Conservation (phyloP, 2,329 filamentous ascomycete genomes). For the Fusarium staphyleae region DNA sequence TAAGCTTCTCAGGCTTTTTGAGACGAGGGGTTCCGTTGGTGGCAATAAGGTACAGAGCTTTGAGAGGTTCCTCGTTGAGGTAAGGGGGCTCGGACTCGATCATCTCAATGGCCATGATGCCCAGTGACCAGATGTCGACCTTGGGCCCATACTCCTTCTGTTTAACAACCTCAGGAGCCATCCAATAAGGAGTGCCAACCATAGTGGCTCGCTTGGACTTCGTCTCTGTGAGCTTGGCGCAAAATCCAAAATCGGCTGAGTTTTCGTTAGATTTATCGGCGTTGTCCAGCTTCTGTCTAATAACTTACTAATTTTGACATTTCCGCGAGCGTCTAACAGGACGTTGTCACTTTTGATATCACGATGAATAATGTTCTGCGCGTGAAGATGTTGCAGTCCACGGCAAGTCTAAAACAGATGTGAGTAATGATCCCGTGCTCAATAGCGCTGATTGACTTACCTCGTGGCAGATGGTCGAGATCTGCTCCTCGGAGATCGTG, state of each 20-base stretch:
- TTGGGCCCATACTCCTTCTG: conserved; percentile 99
- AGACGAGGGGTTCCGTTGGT: conserved; percentile 96
- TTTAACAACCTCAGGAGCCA: conserved; percentile 99
- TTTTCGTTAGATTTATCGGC: conserved; percentile 23
- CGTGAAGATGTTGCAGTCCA: conserved; percentile 91
- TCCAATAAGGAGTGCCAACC: conserved; percentile 99
- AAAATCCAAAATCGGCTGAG: conserved; percentile 98
- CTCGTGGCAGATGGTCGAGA: conserved; percentile 96
- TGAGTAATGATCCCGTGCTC: conserved; percentile 21
- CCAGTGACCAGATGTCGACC: conserved; percentile 98
- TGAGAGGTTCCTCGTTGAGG: conserved; percentile 95
- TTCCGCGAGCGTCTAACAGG: conserved; percentile 88
- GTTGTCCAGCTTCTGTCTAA: not conserved
- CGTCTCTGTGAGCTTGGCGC: conserved; percentile 95
- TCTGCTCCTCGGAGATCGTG: conserved; percentile 93
- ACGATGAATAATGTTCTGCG: conserved; percentile 96
- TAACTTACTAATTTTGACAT: conserved; percentile 93
- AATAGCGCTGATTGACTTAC: conserved; percentile 58
- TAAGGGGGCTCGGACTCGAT: conserved; percentile 98
- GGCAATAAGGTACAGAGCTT: conserved; percentile 95
- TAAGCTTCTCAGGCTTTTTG: conserved; percentile 98
- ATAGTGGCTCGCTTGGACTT: conserved; percentile 98
- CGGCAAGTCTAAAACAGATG: conserved; percentile 77
- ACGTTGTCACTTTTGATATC: conserved; percentile 99
- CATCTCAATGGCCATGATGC: conserved; percentile 99